These are phyloP conservation scores for Trichocladium antarcticum DNA, from an alignment of 495 filamentous ascomycete genomes.

Conservation along the genomic window DNA sequence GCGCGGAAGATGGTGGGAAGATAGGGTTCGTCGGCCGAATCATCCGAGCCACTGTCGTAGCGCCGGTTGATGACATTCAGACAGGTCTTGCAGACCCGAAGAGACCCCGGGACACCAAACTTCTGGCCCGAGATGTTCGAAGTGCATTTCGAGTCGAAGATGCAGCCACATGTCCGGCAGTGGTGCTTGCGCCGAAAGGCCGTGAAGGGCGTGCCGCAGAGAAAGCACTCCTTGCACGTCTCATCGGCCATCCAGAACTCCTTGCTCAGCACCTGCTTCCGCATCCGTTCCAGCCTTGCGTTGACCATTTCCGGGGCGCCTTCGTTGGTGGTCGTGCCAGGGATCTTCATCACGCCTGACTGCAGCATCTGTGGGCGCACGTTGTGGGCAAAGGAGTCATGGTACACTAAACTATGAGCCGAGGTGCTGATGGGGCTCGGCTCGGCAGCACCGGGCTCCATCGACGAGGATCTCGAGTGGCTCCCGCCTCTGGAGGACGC, in stretches of 20 bases:
- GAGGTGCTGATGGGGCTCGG: slow-evolving; percentile 44
- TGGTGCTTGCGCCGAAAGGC: slow-evolving; percentile 96
- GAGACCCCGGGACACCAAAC: slow-evolving; percentile 76
- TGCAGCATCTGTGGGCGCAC: slow-evolving; percentile 33
- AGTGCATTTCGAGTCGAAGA: slow-evolving; percentile 96
- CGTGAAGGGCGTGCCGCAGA: slow-evolving; percentile 78
- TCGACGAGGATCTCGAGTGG: slow-evolving; percentile 53
- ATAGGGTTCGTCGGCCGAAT: slow-evolving; percentile 60
- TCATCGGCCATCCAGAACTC: slow-evolving; percentile 99
- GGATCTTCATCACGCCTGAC: slow-evolving; percentile 39
- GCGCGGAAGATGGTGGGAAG: slow-evolving; percentile 44
- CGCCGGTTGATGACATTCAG: slow-evolving; percentile 82
- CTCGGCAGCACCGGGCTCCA: slow-evolving; percentile 43
- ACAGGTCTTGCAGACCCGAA: slow-evolving; percentile 93
- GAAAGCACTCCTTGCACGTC: slow-evolving; percentile 94
- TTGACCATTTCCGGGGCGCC: slow-evolving; percentile 50
- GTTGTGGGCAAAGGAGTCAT: slow-evolving; percentile 40
- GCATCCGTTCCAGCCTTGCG: slow-evolving; percentile 53
- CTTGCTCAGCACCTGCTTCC: slow-evolving; percentile 76
- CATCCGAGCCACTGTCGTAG: slow-evolving; percentile 75
- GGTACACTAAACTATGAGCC: slow-evolving; percentile 43
- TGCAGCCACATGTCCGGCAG: slow-evolving; percentile 87
- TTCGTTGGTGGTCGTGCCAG: slow-evolving; percentile 43
- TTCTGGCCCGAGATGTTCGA: slow-evolving; percentile 70
- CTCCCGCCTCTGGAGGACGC: slow-evolving; percentile 40